phyloP scores from a whole-genome alignment of 2,329 filamentous ascomycete genomes.

The Aureobasidium sp. region DNA sequence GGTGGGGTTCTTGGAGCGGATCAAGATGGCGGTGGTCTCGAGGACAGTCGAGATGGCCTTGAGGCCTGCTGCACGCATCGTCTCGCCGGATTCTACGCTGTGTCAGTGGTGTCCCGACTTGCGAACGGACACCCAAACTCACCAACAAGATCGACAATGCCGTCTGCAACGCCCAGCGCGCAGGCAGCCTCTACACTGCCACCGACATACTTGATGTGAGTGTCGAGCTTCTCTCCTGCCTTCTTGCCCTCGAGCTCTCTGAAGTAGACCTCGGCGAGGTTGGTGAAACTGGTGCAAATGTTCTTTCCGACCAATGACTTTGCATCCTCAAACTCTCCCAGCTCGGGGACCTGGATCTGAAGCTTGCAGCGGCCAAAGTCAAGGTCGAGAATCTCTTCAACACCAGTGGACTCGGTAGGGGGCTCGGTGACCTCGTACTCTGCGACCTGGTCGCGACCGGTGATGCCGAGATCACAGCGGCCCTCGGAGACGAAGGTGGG shows the following conservation, averaged over 20 bases:
- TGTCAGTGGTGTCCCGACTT: slow-evolving; percentile 2
- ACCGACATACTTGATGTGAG: slow-evolving; percentile 88
- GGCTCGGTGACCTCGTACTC: slow-evolving; percentile 54
- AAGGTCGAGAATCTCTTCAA: slow-evolving; percentile 83
- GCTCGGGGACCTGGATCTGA: slow-evolving; percentile 93
- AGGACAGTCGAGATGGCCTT: slow-evolving; percentile 93
- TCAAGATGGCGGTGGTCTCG: slow-evolving; percentile 78
- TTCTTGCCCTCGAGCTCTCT: slow-evolving; percentile 59
- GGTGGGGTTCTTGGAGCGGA: slow-evolving; percentile 79
- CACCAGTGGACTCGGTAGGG: slow-evolving; percentile 48
- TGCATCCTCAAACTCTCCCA: slow-evolving; percentile 62
- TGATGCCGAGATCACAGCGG: slow-evolving; percentile 88
- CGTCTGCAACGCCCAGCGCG: slow-evolving; percentile 89
- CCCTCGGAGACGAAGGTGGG: slow-evolving; percentile 96
- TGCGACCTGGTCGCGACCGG: slow-evolving; percentile 83
- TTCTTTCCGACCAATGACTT: slow-evolving; percentile 84
- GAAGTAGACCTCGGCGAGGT: slow-evolving; percentile 79
- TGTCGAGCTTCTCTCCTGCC: slow-evolving; percentile 49
- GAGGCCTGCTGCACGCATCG: slow-evolving; percentile 91
- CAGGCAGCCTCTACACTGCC: slow-evolving; percentile 97
- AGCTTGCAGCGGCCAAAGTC: slow-evolving; percentile 87
- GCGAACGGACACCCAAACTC: slow-evolving; percentile 33
- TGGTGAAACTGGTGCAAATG: slow-evolving; percentile 91
- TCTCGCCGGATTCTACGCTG: slow-evolving; percentile 84
- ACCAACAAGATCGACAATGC: slow-evolving; percentile 96